phyloP scores from a whole-genome alignment of 805 yeast species.

The Nakazawaea ishiwadae region DNA sequence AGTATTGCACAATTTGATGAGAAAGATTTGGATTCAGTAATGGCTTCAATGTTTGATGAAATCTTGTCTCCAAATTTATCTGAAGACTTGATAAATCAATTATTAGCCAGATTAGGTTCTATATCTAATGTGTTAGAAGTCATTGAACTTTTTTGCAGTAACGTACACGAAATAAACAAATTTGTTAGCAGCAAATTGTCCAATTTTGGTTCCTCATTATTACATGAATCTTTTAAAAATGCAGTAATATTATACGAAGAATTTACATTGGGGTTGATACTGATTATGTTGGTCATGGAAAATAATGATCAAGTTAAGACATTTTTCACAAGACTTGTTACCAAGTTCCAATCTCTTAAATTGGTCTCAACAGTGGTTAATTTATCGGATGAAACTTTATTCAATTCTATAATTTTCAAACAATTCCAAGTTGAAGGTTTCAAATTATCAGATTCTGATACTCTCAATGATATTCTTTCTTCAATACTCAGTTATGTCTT shows the following conservation, averaged over 20 bases:
- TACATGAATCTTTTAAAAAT: conserved; percentile 17
- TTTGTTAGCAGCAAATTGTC: conserved; percentile 20
- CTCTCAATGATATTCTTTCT: conserved; percentile 19
- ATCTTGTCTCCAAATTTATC: conserved; percentile 37
- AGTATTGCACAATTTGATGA: conserved; percentile 12
- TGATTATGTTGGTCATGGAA: conserved; percentile 28
- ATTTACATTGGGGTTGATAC: conserved; percentile 20
- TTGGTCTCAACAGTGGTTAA: background rate
- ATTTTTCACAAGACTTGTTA: conserved; percentile 17
- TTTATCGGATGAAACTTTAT: background rate
- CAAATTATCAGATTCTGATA: conserved; percentile 18
- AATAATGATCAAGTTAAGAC: conserved; percentile 21
- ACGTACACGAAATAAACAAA: conserved; percentile 13
- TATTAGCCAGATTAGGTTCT: conserved; percentile 36
- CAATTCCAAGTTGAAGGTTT: conserved; percentile 20
- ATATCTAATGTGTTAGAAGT: conserved; percentile 31
- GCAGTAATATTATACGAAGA: conserved; percentile 17
- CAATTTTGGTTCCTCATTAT: conserved; percentile 19
- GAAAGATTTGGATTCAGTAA: conserved; percentile 27
- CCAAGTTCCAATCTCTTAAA: conserved; percentile 13
- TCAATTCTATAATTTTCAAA: conserved; percentile 4
- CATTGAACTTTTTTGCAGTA: conserved; percentile 30
- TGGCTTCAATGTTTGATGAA: conserved; percentile 36
- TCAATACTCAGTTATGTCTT: conserved; percentile 13
- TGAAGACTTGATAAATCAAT: conserved; percentile 28